A percentile compares a stretch with the other conserved stretches of the same genome.
phyloP scores from a whole-genome alignment of 257 asterid species.

The Ophiorrhiza pumila region DNA sequence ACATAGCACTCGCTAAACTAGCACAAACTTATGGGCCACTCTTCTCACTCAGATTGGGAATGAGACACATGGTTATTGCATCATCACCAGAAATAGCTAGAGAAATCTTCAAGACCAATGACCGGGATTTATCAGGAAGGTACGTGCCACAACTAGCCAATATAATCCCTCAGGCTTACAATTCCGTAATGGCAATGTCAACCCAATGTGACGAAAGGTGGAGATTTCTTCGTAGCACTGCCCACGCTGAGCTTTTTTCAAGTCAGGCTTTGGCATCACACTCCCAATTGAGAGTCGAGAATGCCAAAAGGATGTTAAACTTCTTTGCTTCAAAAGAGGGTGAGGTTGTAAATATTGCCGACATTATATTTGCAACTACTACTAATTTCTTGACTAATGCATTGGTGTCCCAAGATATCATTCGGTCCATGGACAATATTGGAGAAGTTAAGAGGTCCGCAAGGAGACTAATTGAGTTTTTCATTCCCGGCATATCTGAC shows the following conservation, averaged over 20 bases:
- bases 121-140: constrained; percentile 1
- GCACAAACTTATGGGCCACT: background rate
- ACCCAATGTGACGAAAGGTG: background rate
- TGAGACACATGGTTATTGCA: background rate
- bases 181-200: background rate
- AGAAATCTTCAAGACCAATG: background rate
- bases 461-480: background rate
- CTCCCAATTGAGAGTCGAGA: background rate
- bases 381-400: background rate
- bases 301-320: background rate
- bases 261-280: background rate
- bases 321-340: constrained; percentile 6
- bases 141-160: background rate
- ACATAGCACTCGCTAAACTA: background rate
- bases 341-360: background rate
- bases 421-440: background rate
- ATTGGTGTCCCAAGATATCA: constrained; percentile 5
- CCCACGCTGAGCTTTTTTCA: constrained; percentile 9
- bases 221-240: background rate
- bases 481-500: constrained; percentile 3
- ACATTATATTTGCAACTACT: background rate
- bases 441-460: background rate
- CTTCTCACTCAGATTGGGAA: background rate
- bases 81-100: constrained; percentile 3
- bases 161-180: background rate